Conservation (phyloP, 1,139 yeast genomes). For the Hanseniaspora sp. region DNA sequence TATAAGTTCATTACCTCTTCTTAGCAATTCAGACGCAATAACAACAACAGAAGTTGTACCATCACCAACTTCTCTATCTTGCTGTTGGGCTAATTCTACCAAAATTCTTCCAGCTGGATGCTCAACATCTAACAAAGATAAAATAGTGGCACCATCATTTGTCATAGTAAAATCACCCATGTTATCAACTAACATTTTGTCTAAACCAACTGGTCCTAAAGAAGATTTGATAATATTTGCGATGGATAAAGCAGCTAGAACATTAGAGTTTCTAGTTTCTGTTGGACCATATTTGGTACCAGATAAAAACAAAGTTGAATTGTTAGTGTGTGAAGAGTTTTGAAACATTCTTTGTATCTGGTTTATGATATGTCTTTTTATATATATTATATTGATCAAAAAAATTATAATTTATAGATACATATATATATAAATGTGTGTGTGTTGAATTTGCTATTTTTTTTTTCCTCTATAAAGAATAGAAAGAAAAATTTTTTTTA, state of each 20-base stretch:
- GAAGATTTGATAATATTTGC: conserved; percentile 97
- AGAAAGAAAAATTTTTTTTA: too few relatives aligned
- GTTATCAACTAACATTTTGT: conserved; percentile 97
- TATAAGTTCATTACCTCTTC: conserved; percentile 89
- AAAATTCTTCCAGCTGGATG: conserved; percentile 98
- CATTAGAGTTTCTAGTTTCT: conserved; percentile 92
- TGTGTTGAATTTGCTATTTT: too few relatives aligned
- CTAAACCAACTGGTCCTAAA: conserved; percentile 95
- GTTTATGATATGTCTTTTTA: too few relatives aligned
- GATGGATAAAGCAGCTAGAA: conserved; percentile 88
- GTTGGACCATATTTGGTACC: conserved; percentile 95
- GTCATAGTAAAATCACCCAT: conserved; percentile 98
- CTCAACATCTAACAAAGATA: conserved; percentile 83
- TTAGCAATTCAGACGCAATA: conserved; percentile 82
- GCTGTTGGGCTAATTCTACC: conserved; percentile 96
- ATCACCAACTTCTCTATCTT: conserved; percentile 97
- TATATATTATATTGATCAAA: too few relatives aligned
- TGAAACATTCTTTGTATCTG: conserved; percentile 6
- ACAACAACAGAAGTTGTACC: conserved; percentile 96
- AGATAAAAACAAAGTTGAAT: conserved; percentile 66
- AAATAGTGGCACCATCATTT: conserved; percentile 96
- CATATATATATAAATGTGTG: too few relatives aligned
- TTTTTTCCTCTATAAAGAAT: too few relatives aligned
- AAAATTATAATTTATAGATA: too few relatives aligned
- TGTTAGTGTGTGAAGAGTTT: conserved; percentile 15